phyloP scores from a whole-genome alignment of 1,139 yeast genomes.

The Candida sp. region DNA sequence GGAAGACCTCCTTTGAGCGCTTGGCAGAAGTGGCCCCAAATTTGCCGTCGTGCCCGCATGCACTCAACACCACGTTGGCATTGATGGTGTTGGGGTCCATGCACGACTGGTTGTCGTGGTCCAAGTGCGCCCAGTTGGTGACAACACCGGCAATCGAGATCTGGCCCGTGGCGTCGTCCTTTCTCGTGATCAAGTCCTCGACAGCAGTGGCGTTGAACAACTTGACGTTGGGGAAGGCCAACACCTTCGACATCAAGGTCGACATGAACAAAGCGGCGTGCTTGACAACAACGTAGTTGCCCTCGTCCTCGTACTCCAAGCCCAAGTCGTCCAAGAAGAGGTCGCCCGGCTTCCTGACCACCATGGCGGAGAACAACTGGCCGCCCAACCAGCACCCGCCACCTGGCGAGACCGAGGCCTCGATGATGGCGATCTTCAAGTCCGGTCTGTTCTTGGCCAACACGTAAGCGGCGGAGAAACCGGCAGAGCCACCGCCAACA shows the following conservation, averaged over 20 bases:
- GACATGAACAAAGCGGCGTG: slow-evolving; percentile 84
- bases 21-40: slow-evolving; percentile 82
- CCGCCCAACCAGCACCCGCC: slow-evolving; percentile 88
- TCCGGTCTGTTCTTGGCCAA: slow-evolving; percentile 80
- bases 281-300: slow-evolving; percentile 79
- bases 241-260: slow-evolving; percentile 70
- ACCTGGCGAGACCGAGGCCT: slow-evolving; percentile 77
- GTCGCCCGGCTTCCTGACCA: slow-evolving; percentile 79
- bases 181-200: slow-evolving; percentile 79
- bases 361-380: slow-evolving; percentile 81
- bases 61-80: slow-evolving; percentile 69
- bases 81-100: slow-evolving; percentile 89
- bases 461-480: slow-evolving; percentile 75
- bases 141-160: slow-evolving; percentile 80
- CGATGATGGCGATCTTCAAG: slow-evolving; percentile 74
- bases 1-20: slow-evolving; percentile 26
- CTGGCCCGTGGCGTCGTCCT: slow-evolving; percentile 56
- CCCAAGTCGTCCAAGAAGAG: slow-evolving; percentile 67
- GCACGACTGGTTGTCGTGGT: slow-evolving; percentile 79
- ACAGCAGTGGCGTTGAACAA: slow-evolving; percentile 84
- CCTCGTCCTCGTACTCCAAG: slow-evolving; percentile 77
- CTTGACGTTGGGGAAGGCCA: slow-evolving; percentile 75
- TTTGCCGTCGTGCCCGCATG: slow-evolving; percentile 86
- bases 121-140: slow-evolving; percentile 82
- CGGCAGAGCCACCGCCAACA: slow-evolving; percentile 83